Conservation (phyloP, 345 rosid species). For the Aegle marmelos region DNA sequence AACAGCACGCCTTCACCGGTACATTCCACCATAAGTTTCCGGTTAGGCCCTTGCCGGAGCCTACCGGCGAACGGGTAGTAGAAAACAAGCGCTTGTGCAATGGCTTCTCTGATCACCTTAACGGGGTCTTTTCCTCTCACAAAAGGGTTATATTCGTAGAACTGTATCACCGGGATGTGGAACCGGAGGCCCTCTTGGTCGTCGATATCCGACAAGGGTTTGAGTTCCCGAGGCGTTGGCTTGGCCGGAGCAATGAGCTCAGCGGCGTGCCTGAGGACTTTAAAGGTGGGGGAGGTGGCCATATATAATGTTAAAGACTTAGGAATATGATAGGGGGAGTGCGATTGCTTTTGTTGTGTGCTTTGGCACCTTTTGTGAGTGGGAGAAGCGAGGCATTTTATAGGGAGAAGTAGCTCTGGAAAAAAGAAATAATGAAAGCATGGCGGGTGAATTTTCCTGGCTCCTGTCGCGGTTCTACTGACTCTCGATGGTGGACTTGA, state of each 20-base stretch:
- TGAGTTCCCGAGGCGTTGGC: conserved; percentile 45
- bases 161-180: conserved; percentile 32
- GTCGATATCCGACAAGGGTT: conserved; percentile 54
- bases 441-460: neutral
- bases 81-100: conserved; percentile 35
- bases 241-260: conserved; percentile 46
- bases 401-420: neutral
- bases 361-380: neutral
- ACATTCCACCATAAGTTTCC: conserved; percentile 58
- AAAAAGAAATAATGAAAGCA: neutral
- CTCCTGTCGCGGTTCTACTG: neutral
- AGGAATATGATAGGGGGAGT: neutral
- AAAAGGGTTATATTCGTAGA: conserved; percentile 27
- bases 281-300: conserved; percentile 29
- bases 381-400: neutral
- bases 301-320: conserved; percentile 9
- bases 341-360: neutral
- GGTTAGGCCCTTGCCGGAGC: conserved; percentile 37
- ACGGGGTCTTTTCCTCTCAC: conserved; percentile 41
- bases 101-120: conserved; percentile 35
- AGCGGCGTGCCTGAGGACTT: conserved; percentile 27
- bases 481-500: neutral
- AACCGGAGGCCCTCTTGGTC: conserved; percentile 50
- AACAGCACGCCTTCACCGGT: conserved; percentile 47
- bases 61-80: conserved; percentile 61